A percentile compares a stretch with the other conserved stretches of the same genome.
Conservation (phyloP, 306 rosid genomes). For the Castanopsis chinensis region DNA sequence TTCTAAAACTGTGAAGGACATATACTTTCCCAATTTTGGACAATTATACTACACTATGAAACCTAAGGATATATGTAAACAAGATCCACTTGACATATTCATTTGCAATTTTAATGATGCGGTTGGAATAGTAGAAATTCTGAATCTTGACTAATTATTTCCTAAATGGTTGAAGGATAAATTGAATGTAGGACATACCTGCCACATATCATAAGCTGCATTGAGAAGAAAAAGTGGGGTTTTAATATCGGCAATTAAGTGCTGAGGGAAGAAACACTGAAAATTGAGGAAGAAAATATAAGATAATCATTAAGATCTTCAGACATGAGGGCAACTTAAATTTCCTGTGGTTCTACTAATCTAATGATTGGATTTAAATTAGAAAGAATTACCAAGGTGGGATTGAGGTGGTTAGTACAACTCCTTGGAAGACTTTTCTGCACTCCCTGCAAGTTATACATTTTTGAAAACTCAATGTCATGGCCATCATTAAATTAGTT, state of each 20-base stretch:
- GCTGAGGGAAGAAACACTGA: slow-evolving; percentile 90
- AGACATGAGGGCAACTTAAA: no score
- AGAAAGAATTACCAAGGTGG: slow-evolving; percentile 54
- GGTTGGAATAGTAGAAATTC: not conserved
- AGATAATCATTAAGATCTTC: not conserved
- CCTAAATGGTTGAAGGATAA: not conserved
- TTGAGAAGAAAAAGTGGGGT: slow-evolving; percentile 85
- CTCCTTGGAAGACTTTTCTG: slow-evolving; percentile 65
- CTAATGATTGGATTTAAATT: no score
- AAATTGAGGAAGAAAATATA: slow-evolving; percentile 5
- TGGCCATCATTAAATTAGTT: no score
- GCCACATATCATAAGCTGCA: slow-evolving; percentile 96
- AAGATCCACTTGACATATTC: no score
- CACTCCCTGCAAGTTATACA: slow-evolving; percentile 52
- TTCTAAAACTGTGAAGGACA: no score
- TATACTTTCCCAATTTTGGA: no score
- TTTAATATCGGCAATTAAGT: slow-evolving; percentile 56
- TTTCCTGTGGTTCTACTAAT: no score
- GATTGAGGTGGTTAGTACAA: slow-evolving; percentile 62
- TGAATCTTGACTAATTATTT: no score
- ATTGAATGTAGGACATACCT: slow-evolving; percentile 43
- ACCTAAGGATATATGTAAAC: no score
- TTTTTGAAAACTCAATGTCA: no score
- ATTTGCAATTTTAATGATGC: no score
- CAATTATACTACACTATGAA: no score